Conservation (phyloP, 257 asterid genomes). For the Ilex asprella region DNA sequence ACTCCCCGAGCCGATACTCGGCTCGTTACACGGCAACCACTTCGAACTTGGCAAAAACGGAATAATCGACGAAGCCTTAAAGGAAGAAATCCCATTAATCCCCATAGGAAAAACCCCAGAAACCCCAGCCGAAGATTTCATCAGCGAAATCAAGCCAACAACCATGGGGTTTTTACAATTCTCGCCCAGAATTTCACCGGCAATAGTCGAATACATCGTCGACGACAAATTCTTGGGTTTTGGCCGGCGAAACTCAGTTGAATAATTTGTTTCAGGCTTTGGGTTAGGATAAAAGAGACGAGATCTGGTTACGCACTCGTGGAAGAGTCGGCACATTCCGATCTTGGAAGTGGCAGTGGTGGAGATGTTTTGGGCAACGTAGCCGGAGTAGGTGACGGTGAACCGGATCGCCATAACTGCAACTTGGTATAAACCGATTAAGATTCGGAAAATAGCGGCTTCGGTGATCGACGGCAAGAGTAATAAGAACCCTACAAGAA, state of each 20-base stretch:
- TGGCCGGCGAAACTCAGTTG: constrained; percentile 30
- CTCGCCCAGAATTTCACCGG: constrained; percentile 41
- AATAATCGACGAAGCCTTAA: constrained; percentile 43
- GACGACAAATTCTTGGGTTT: constrained; percentile 22
- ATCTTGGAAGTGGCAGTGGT: constrained; percentile 41
- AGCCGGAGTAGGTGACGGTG: constrained; percentile 74
- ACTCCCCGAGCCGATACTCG: constrained; percentile 14
- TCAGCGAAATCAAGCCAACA: constrained; percentile 45
- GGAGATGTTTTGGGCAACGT: constrained; percentile 54
- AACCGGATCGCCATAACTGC: constrained; percentile 73
- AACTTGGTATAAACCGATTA: constrained; percentile 27
- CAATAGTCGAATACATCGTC: constrained; percentile 39
- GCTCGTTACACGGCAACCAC: constrained; percentile 77
- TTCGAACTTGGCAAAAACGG: constrained; percentile 56
- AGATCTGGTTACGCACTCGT: constrained; percentile 42
- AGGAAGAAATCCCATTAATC: constrained; percentile 54
- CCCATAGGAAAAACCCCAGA: constrained; percentile 21
- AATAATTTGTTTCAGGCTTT: constrained; percentile 35
- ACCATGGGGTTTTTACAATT: constrained; percentile 38
- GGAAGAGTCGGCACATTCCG: constrained; percentile 43
- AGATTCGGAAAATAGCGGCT: constrained; percentile 29
- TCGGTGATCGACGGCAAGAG: constrained; percentile 14
- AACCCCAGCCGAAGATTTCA: constrained; percentile 32
- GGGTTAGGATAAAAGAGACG: constrained; percentile 25
- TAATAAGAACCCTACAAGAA: neutral